Base-by-base conservation (phyloP, 148 eudicot species). In the Nepenthes mirabilis region DNA sequence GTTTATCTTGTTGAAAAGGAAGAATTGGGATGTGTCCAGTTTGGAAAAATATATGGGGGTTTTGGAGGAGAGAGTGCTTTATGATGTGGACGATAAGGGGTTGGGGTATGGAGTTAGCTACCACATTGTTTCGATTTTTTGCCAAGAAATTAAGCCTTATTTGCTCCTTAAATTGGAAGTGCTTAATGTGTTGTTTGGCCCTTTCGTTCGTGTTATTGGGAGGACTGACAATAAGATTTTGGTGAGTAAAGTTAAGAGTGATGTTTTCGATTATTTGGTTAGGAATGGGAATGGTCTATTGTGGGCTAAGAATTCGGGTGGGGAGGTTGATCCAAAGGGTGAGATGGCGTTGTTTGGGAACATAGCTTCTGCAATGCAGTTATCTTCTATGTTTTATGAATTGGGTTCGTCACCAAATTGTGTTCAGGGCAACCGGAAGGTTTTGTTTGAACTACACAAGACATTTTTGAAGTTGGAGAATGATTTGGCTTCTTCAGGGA, bases 381-480 rank as follows among this genome's bases (percentile, higher is more conserved):
- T 86, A 43, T 60, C 89, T 0, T 50, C 43, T 2, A 82, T 59
- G 80, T 74, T 86, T 11, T 88, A 67, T 55, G 89, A 86, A 58
- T 55, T 84, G 64, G 95, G 89, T 59, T 75, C 89, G 4, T 60
- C 75, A 8, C 61, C 63, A 0, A 89, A 81, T 45, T 91, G 97
- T 58, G 51, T 85, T 73, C 97, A 91, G 79, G 86, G 86, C 66
- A 91, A 91, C 59, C 77, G 97, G 67, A 91, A 85, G 83, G 82
- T 85, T 63, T 56, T 82, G 36, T 82, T 88, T 58, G 66, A 67
- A 51, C 75, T 91, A 55, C 82, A 81, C 47, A 83, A 80, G 76
- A 83, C 77, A 77, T 91, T 91, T 76, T 52, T 72, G 73, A 85
- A 79, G 77, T 73, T 88, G 78, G 97, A 88, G 86, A 87, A 91